Evolutionary conservation across 2,329 filamentous ascomycete genomes (phyloP), one percentile per base, ranked within the genome.

Genomic region (Cytospora piceicola): DNA sequence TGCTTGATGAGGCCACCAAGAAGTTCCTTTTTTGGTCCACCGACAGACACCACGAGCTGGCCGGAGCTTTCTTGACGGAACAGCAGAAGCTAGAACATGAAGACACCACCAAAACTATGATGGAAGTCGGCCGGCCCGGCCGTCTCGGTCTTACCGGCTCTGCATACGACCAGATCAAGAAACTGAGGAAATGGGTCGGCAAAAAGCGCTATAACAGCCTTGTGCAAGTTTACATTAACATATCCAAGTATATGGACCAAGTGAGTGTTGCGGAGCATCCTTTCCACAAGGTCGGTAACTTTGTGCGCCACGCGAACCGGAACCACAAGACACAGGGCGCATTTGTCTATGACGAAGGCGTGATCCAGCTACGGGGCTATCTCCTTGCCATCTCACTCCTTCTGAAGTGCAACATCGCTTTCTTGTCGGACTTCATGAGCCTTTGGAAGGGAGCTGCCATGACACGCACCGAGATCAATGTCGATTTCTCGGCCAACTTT

Each of bases 1-100:
- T 87, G 8, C 78, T 91, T 0, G 87, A 91, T 62, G 84, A 90
- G 71, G 79, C 83, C 0, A 86, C 86, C 0, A 89, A 89, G 75
- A 88, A 86, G 68, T 88, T 91, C 71, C 82, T 88, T n/a, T 71
- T 81, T 4, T 85, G 81, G 77, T 79, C 83, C 0, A 58, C 64
- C 9, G 70, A 68, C 8, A 70, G 76, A 12, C 83, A 79, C 65
- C 68, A 78, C 0, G 71, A 76, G 4, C 75, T 87, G 9, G 76
- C 77, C 1, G 67, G 76, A 1, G 65, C 69, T 24, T 70, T 83
- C 11, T 57, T 71, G 1, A 34, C 58, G 2, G 62, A 69, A 3
- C 67, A 77, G 30, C 63, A 71, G 2, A 36, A 67, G 22, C 67
- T 82, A 1, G 69, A 75, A 29, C 58, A 68, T 0, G 30, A 17